Percentiles rank a stretch among this genome's conserved stretches.
Evolutionary conservation across 129 eudicot genomes (phyloP).

Genomic region (Ambrosia trifida): DNA sequence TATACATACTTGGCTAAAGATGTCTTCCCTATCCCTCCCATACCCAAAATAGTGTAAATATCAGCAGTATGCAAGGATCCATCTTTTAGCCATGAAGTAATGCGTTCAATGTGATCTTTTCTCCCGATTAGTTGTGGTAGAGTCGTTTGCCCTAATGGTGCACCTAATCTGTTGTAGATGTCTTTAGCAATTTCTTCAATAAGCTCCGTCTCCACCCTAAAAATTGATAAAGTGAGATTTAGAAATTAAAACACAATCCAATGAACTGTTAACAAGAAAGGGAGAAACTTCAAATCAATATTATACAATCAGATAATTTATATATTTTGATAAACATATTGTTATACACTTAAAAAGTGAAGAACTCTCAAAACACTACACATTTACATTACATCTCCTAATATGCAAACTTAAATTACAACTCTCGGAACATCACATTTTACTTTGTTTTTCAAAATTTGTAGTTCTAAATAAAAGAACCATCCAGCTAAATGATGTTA

Average conservation of each 20-base stretch:
- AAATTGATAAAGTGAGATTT: neutral
- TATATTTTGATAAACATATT: no score
- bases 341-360: no score
- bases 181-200: conserved; percentile 25
- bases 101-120: neutral
- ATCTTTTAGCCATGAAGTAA: conserved; percentile 30
- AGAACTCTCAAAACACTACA: no score
- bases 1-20: conserved; percentile 22
- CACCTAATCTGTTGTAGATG: conserved; percentile 2
- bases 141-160: neutral
- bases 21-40: conserved; percentile 40
- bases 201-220: conserved; percentile 28
- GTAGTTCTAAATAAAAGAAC: no score
- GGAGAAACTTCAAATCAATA: no score
- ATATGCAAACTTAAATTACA: no score
- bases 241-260: neutral
- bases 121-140: conserved; percentile 25
- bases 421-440: no score
- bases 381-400: no score
- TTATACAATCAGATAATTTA: no score
- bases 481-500: no score
- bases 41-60: conserved; percentile 23
- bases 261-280: neutral
- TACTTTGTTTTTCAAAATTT: no score
- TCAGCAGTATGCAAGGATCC: neutral